Conservation (phyloP, 1,139 yeast species). For the Candida sp. region DNA sequence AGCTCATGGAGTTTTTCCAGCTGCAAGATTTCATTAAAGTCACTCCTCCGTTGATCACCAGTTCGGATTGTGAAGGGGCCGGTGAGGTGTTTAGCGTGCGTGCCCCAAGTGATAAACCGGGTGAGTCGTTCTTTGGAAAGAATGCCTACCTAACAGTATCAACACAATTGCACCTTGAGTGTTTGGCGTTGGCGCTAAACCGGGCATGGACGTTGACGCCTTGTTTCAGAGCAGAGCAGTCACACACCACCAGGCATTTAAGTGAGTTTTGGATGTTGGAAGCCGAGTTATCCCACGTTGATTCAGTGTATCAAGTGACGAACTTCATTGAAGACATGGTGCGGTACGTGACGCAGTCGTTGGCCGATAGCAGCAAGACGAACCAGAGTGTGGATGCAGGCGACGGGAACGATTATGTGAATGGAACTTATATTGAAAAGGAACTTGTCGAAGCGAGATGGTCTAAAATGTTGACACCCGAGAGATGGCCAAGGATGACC, state of each 20-base stretch:
- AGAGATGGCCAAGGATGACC: slow-evolving; percentile 72
- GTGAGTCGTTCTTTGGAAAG: slow-evolving; percentile 61
- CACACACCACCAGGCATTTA: slow-evolving; percentile 90
- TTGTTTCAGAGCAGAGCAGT: slow-evolving; percentile 91
- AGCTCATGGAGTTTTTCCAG: slow-evolving; percentile 59
- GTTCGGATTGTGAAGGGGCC: slow-evolving; percentile 98
- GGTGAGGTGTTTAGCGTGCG: slow-evolving; percentile 81
- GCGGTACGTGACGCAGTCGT: slow-evolving; percentile 48
- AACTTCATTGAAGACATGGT: slow-evolving; percentile 73
- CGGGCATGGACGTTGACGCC: slow-evolving; percentile 93
- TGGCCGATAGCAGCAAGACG: slow-evolving; percentile 19
- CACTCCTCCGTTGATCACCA: slow-evolving; percentile 83
- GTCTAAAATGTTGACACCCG: slow-evolving; percentile 28
- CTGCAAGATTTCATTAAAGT: slow-evolving; percentile 66
- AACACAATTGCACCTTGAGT: slow-evolving; percentile 90
- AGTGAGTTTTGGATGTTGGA: slow-evolving; percentile 99
- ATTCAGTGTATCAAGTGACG: slow-evolving; percentile 62
- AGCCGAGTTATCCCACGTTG: slow-evolving; percentile 80
- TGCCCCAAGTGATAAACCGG: slow-evolving; percentile 19
- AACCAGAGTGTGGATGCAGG: slow-evolving; percentile 21
- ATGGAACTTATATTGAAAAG: slow-evolving; percentile 37
- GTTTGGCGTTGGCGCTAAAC: slow-evolving; percentile 70
- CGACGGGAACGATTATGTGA: slow-evolving; percentile 44
- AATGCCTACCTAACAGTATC: slow-evolving; percentile 84
- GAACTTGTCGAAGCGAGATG: slow-evolving; percentile 40